These are phyloP conservation scores for Porcisia deanei DNA, from an alignment of 208 protist species.

Conservation along the genomic window DNA sequence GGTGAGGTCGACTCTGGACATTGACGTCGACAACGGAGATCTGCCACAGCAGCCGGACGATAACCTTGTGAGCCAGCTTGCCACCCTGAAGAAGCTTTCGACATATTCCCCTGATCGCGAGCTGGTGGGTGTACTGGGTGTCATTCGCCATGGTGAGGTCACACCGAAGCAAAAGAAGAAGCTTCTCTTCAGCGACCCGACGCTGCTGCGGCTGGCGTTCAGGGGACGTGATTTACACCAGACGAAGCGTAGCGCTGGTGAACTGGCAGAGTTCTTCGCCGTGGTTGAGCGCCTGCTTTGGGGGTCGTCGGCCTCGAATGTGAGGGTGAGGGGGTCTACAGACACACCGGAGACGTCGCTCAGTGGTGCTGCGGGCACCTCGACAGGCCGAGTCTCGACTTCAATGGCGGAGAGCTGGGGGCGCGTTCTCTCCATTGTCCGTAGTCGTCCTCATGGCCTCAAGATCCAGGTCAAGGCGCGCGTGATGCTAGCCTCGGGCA, in stretches of 20 bases:
- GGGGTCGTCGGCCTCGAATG: background rate
- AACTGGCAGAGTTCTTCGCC: conserved; percentile 26
- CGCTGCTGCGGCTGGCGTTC: conserved; percentile 31
- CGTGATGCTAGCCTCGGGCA: conserved; percentile 1
- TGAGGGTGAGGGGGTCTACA: background rate
- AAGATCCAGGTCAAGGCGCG: conserved; percentile 48
- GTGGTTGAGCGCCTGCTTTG: conserved; percentile 21
- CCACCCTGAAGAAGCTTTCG: conserved; percentile 46
- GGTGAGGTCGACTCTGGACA: no score
- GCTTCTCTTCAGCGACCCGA: conserved; percentile 42
- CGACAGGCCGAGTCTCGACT: conserved; percentile 1
- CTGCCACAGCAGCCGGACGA: conserved; percentile 1
- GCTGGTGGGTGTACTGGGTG: conserved; percentile 52
- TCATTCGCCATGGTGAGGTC: conserved; percentile 53
- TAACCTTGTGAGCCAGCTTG: conserved; percentile 31
- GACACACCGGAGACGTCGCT: conserved; percentile 12
- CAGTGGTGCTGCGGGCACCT: background rate
- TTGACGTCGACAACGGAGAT: background rate
- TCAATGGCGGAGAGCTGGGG: conserved; percentile 38
- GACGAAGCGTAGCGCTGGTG: conserved; percentile 22
- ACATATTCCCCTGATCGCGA: conserved; percentile 44
- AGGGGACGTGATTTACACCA: conserved; percentile 10
- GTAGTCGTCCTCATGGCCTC: conserved; percentile 38
- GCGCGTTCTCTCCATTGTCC: conserved; percentile 42
- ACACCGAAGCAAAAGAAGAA: conserved; percentile 69